Conservation (phyloP, 1,284 basidiomycete genomes). For the Cystobasidium pallidum region DNA sequence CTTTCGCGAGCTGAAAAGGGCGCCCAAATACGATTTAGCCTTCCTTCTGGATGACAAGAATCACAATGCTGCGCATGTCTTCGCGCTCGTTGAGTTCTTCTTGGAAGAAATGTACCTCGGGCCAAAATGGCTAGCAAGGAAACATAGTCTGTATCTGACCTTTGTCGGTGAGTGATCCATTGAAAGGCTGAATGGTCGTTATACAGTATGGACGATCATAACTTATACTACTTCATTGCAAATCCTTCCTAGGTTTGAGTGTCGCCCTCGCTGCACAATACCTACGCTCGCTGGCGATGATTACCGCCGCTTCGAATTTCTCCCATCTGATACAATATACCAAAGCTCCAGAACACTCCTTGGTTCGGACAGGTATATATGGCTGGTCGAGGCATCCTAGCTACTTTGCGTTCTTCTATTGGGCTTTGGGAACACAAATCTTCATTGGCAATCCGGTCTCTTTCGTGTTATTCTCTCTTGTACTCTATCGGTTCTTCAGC, state of each 20-base stretch:
- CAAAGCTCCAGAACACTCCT: slow-evolving; percentile 72
- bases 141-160: slow-evolving; percentile 46
- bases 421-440: slow-evolving; percentile 86
- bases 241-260: slow-evolving; percentile 62
- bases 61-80: slow-evolving; percentile 82
- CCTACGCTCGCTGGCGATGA: slow-evolving; percentile 88
- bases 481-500: slow-evolving; percentile 87
- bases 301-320: slow-evolving; percentile 90
- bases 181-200: too few relatives aligned
- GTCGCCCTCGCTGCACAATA: slow-evolving; percentile 73
- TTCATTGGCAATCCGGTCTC: slow-evolving; percentile 83
- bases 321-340: slow-evolving; percentile 79
- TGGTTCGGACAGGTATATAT: slow-evolving; percentile 86
- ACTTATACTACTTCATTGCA: neutral
- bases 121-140: slow-evolving; percentile 44
- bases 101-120: slow-evolving; percentile 57
- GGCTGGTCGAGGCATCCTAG: slow-evolving; percentile 89
- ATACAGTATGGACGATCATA: neutral
- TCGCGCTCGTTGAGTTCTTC: slow-evolving; percentile 80
- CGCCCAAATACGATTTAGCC: slow-evolving; percentile 66
- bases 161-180: slow-evolving; percentile 48
- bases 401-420: slow-evolving; percentile 97
- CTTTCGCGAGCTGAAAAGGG: too few relatives aligned
- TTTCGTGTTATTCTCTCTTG: slow-evolving; percentile 61
- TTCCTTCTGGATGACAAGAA: slow-evolving; percentile 90